Conservation (phyloP, 2,329 filamentous ascomycete species). For the Fusarium succisae region DNA sequence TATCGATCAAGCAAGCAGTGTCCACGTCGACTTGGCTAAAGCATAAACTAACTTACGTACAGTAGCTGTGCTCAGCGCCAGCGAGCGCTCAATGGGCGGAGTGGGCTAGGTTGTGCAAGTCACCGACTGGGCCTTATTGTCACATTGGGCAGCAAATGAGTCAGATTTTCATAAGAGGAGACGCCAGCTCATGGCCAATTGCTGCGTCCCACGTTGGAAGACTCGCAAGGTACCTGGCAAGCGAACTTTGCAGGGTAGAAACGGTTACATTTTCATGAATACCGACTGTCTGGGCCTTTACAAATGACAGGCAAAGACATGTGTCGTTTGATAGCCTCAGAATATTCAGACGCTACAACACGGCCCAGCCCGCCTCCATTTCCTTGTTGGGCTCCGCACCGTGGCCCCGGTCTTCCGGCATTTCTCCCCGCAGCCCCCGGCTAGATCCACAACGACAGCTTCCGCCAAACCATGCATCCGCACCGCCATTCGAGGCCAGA, state of each 20-base stretch:
- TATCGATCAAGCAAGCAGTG: conserved; percentile 9
- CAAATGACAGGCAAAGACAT: not conserved
- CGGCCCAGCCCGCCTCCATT: conserved; percentile 27
- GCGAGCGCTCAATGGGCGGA: conserved; percentile 16
- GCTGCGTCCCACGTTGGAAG: conserved; percentile 36
- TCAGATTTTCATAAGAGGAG: conserved; percentile 13
- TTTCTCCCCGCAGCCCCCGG: conserved; percentile 16
- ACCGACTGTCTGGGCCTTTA: conserved; percentile 19
- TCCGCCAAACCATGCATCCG: conserved; percentile 19
- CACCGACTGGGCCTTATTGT: conserved; percentile 12
- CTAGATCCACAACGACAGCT: conserved; percentile 24
- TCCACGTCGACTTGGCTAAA: conserved; percentile 24
- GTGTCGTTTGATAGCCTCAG: conserved; percentile 21
- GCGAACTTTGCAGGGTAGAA: conserved; percentile 1
- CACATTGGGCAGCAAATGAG: conserved; percentile 43
- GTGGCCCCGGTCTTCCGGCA: conserved; percentile 19
- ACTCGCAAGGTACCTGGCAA: conserved; percentile 2
- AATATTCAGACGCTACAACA: conserved; percentile 19
- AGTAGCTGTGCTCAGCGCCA: conserved; percentile 14
- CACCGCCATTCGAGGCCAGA: conserved; percentile 24
- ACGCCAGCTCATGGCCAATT: conserved; percentile 37
- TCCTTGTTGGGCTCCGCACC: conserved; percentile 21
- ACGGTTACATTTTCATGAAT: not conserved
- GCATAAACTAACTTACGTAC: conserved; percentile 24
- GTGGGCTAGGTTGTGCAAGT: conserved; percentile 3